Conservation (phyloP, 148 eudicot species). For the Chenopodium album region DNA sequence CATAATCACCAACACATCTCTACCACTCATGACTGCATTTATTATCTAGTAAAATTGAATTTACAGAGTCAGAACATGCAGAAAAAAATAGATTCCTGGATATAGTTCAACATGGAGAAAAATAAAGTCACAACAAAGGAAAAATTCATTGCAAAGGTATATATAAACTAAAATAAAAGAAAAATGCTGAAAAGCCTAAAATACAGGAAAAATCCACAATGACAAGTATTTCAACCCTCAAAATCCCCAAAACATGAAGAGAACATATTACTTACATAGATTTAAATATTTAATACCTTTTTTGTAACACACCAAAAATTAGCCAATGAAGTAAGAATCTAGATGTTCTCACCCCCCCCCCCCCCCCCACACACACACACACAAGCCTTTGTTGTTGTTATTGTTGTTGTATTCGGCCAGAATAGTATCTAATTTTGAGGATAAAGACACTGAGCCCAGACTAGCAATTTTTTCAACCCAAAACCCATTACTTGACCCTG, state of each 20-base stretch:
- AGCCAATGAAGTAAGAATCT: neutral
- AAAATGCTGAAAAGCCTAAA: too few relatives aligned
- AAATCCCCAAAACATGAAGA: neutral
- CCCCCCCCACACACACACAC: too few relatives aligned
- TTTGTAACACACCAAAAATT: neutral
- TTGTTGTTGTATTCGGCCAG: neutral
- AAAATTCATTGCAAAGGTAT: too few relatives aligned
- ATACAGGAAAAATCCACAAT: neutral
- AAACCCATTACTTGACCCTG: neutral
- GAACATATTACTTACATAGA: neutral
- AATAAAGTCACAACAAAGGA: neutral
- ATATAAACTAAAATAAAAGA: too few relatives aligned
- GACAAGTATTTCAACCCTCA: neutral
- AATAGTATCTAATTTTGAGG: neutral
- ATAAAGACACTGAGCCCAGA: neutral
- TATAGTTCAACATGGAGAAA: too few relatives aligned
- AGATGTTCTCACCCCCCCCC: too few relatives aligned
- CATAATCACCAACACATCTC: slow-evolving; percentile 97
- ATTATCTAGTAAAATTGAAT: slow-evolving; percentile 54
- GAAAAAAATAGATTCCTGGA: too few relatives aligned
- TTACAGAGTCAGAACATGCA: slow-evolving; percentile 9
- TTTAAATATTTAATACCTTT: too few relatives aligned
- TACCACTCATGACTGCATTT: slow-evolving; percentile 89
- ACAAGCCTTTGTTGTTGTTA: too few relatives aligned
- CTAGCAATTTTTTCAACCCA: neutral